phyloP scores from a whole-genome alignment of 2,329 filamentous ascomycete genomes.

The Arthrobotrys iridis region DNA sequence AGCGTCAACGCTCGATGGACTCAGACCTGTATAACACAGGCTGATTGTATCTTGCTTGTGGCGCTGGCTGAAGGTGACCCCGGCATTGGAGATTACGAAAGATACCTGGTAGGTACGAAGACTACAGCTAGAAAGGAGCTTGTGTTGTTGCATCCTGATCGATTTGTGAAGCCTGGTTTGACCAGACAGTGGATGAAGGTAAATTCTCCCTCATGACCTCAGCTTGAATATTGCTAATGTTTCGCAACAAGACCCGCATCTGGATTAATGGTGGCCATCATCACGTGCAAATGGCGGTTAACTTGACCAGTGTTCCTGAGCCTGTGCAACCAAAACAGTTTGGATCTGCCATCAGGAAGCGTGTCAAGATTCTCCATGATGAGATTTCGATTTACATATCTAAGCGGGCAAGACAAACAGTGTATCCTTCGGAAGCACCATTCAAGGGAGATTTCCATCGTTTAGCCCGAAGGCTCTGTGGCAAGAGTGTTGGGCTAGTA shows the following conservation, averaged over 20 bases:
- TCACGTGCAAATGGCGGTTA: slow-evolving; percentile 94
- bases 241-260: slow-evolving; percentile 74
- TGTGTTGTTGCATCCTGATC: slow-evolving; percentile 86
- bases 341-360: slow-evolving; percentile 85
- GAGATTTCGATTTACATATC: slow-evolving; percentile 99
- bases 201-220: neutral
- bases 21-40: slow-evolving; percentile 95
- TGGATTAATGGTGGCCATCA: slow-evolving; percentile 99
- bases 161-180: slow-evolving; percentile 83
- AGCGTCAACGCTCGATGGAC: slow-evolving; percentile 98
- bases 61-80: slow-evolving; percentile 90
- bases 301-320: slow-evolving; percentile 66
- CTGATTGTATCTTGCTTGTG: slow-evolving; percentile 93
- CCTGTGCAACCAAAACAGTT: slow-evolving; percentile 76
- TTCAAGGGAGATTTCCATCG: slow-evolving; percentile 98
- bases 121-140: slow-evolving; percentile 94
- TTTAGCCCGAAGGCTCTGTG: slow-evolving; percentile 86
- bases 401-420: slow-evolving; percentile 84
- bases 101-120: slow-evolving; percentile 95
- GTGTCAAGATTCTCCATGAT: slow-evolving; percentile 92
- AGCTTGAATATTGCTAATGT: neutral
- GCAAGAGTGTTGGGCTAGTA: slow-evolving; percentile 92
- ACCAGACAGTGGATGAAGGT: slow-evolving; percentile 84
- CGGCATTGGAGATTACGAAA: slow-evolving; percentile 92
- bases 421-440: slow-evolving; percentile 89